phyloP scores from a whole-genome alignment of 163 green algal species.

The Coccomyxa subellipsoidea region DNA sequence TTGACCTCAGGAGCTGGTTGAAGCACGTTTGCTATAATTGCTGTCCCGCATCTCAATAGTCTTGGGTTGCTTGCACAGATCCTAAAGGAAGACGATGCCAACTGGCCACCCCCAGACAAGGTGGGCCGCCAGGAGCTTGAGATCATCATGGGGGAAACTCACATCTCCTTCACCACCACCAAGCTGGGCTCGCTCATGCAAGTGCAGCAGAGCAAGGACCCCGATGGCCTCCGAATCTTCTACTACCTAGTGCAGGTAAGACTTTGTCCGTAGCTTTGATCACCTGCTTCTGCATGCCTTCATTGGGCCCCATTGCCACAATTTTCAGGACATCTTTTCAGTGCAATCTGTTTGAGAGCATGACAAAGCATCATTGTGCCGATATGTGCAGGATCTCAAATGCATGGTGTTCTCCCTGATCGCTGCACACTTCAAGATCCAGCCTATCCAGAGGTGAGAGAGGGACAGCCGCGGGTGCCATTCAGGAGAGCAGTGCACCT shows the following conservation, averaged over 20 bases:
- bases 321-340: background rate
- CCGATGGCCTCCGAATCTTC: slow-evolving; percentile 94
- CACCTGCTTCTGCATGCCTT: background rate
- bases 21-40: background rate
- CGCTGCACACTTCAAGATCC: slow-evolving; percentile 93
- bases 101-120: slow-evolving; percentile 90
- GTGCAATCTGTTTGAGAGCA: background rate
- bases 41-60: background rate
- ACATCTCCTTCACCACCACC: slow-evolving; percentile 92
- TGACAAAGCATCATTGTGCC: background rate
- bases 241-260: slow-evolving; percentile 96
- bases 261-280: background rate
- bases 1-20: too few species aligned
- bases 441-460: slow-evolving; percentile 48
- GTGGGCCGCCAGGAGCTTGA: slow-evolving; percentile 94
- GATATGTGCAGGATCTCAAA: slow-evolving; percentile 85
- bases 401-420: slow-evolving; percentile 95
- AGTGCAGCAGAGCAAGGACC: slow-evolving; percentile 94
- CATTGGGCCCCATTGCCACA: background rate
- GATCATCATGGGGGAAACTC: slow-evolving; percentile 82
- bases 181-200: slow-evolving; percentile 85
- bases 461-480: background rate
- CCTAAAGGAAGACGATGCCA: slow-evolving; percentile 95
- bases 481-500: background rate
- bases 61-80: slow-evolving; percentile 57